Conservation (phyloP, 2,329 filamentous ascomycete genomes). For the Diaporthe citriasiana region DNA sequence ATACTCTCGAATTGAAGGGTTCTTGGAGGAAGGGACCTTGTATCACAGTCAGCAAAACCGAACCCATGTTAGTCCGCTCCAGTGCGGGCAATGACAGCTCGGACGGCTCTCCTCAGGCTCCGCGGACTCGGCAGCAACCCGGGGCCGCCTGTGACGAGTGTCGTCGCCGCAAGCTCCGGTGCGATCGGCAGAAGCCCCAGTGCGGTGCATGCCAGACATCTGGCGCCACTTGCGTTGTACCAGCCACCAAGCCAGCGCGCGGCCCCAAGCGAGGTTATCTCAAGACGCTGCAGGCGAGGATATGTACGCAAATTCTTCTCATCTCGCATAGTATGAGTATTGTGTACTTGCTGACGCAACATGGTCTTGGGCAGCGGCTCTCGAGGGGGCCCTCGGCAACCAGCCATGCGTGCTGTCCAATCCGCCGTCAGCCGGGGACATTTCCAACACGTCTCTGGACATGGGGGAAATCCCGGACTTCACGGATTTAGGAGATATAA, state of each 20-base stretch:
- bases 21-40: too few species aligned
- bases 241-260: conserved; percentile 11
- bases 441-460: not conserved
- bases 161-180: conserved; percentile 34
- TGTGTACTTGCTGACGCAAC: not conserved
- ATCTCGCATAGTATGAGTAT: not conserved
- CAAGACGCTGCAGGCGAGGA: conserved; percentile 13
- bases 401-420: not conserved
- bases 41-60: not conserved
- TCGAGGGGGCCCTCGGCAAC: conserved; percentile 3
- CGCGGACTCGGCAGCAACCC: conserved; percentile 21
- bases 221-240: conserved; percentile 6
- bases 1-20: not conserved
- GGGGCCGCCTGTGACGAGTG: conserved; percentile 32
- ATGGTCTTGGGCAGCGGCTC: not conserved
- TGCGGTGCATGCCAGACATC: conserved; percentile 25
- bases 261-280: conserved; percentile 29
- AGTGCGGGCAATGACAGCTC: conserved; percentile 18
- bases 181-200: conserved; percentile 29
- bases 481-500: conserved; percentile 10
- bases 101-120: conserved; percentile 5
- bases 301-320: not conserved
- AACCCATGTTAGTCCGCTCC: conserved; percentile 18
- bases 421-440: conserved; percentile 1
- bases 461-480: not conserved